Conservation (phyloP, 768 basidiomycete species). For the Collybia sordida region DNA sequence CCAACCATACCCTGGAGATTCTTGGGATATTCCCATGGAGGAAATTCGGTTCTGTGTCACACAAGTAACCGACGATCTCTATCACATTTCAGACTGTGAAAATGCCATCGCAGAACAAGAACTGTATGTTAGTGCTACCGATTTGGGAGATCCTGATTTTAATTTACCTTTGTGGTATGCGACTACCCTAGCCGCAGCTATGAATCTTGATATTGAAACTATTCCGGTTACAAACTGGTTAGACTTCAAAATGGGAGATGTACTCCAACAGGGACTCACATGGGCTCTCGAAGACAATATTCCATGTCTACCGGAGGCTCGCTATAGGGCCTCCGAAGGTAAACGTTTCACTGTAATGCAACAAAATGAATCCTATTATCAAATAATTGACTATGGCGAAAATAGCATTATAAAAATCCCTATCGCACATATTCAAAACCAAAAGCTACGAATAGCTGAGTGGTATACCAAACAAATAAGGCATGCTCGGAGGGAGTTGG, state of each 20-base stretch:
- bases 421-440: neutral
- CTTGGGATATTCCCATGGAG: neutral
- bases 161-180: constrained; percentile 5
- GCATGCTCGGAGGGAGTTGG: neutral
- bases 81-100: neutral
- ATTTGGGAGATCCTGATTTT: neutral
- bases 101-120: neutral
- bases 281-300: too few relatives aligned
- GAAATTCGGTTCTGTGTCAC: neutral
- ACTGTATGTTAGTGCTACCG: neutral
- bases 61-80: neutral
- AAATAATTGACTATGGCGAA: constrained; percentile 9
- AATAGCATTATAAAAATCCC: neutral
- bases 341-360: neutral
- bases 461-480: constrained; percentile 3
- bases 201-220: neutral
- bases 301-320: too few relatives aligned
- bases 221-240: constrained; percentile 1
- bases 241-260: constrained; percentile 4
- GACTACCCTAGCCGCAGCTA: neutral
- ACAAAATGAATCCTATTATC: constrained; percentile 1
- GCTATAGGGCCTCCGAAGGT: too few relatives aligned
- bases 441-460: neutral
- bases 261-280: neutral
- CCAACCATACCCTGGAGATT: neutral